Evolutionary conservation across 306 rosid species (phyloP), one percentile per base, ranked within the genome.

Genomic region (Lagenaria siceraria): DNA sequence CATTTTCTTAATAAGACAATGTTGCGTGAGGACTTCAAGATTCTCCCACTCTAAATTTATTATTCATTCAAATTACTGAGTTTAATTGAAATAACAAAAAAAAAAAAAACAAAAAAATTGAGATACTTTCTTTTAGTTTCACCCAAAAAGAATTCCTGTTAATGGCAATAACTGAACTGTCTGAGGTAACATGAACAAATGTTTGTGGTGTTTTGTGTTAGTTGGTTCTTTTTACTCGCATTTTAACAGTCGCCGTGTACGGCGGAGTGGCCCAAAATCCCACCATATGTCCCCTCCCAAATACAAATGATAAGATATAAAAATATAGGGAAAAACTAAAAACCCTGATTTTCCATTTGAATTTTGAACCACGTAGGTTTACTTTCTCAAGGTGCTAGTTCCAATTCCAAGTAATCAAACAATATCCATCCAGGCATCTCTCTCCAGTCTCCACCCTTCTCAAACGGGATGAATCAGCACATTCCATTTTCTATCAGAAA

Each of bases 181-280:
- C 40, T 24, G 8, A 70, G 58, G 25, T 15, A 48, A 71, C 40
- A 18, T 24, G 53, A 13, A 25, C 76, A 71, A 17, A 48, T 15
- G n/a, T 71, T 1, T 48, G 7, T 24, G 31, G 36, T 70, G 76
- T 71, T 46, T 71, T 63, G 70, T 63, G 70, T 63, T 68, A 21
- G 42, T 48, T 43, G 4, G 55, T 70, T 43, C 14, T 64, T 63
- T n/a, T 27, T 4, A 24, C 17, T 58, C 7, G 19, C n/a, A 4
- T 38, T 66, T 68, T 46, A 6, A 70, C 38, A 48, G 36, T 25
- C 58, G 19, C 75, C 75, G 61, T 49, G 58, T 72, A 72, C 42
- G 77, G 60, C 59, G 77, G 60, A 72, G 58, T 49, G 75, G n/a
- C 55, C 56, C 75, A 70, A 70, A 43, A 24, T 70, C 75, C 75